Conservation (phyloP, 2,329 filamentous ascomycete species). For the Colletotrichum aenigma region DNA sequence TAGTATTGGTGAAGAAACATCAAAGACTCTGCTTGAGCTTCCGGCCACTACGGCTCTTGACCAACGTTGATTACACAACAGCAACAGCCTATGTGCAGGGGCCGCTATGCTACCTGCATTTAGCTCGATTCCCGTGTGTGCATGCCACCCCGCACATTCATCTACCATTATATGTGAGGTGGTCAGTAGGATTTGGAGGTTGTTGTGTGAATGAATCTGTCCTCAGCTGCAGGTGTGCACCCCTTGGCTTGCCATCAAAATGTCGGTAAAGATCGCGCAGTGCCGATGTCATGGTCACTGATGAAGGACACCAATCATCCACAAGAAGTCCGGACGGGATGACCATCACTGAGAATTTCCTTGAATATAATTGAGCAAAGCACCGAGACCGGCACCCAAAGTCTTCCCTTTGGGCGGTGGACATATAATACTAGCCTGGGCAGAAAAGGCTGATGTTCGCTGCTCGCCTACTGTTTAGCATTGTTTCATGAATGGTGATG, state of each 20-base stretch:
- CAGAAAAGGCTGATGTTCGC: background rate
- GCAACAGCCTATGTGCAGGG: background rate
- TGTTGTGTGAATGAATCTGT: background rate
- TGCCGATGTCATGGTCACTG: fast-evolving
- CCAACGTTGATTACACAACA: background rate
- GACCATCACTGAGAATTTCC: fast-evolving
- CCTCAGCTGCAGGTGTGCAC: background rate
- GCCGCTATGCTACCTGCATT: background rate
- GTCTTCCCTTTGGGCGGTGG: fast-evolving
- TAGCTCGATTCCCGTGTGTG: background rate
- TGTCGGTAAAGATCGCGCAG: background rate
- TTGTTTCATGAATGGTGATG: background rate
- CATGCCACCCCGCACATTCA: background rate
- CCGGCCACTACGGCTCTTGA: background rate
- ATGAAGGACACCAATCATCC: background rate
- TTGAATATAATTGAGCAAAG: background rate
- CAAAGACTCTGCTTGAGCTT: background rate
- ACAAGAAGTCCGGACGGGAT: fast-evolving
- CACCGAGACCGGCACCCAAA: background rate
- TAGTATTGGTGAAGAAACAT: background rate
- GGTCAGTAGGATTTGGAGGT: background rate
- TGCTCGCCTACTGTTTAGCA: background rate
- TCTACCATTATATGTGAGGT: background rate
- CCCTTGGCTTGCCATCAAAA: background rate
- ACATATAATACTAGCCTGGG: fast-evolving